Base-by-base conservation (phyloP, 164 flowering plant genomes). In the Taxillus chinensis region DNA sequence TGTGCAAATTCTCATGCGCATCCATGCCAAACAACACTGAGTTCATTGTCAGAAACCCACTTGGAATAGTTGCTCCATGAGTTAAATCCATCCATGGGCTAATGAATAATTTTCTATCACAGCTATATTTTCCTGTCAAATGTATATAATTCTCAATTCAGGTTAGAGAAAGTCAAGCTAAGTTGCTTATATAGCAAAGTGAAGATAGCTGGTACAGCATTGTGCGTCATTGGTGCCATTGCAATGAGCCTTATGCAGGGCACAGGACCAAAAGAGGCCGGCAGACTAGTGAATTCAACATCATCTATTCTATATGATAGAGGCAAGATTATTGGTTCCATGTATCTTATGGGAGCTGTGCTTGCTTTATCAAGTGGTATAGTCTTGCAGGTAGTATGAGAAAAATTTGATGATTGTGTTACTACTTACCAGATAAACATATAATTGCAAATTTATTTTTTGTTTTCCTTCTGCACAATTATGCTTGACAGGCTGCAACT, bases 201-300 rank as follows among this genome's bases (percentile, higher is more conserved):
- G 15, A 92, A 92, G 77, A 78, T 92, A 3, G 11, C 71, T 7
- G 96, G 98, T 5, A 89, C 98, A 8, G 37, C 82, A 5, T 51
- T 87, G 15, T 92, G 96, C 53, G 82, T 92, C 0, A 55, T 69
- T 6, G 98, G 96, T 4, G 95, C 95, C 43, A 3, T 89, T 12
- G 27, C 74, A 14, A 87, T 89, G 88, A 83, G 90, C 76, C 58
- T 89, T 45, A 62, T 83, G 67, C 84, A 84, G 49, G 76, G 79
- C 48, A 39, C 78, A 39, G 8, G 69, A 0, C 37, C n/a, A 14
- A 50, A 71, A n/a, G 61, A 43, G 3, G 16, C 52, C 12, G 60
- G 43, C 2, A n/a, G 13, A 3, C 39, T 51, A 16, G 7, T 51
- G 6, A 43, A 70, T 52, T 37, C 61, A 27, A 2, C 74, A 3